Base-by-base conservation (phyloP, 2,329 filamentous ascomycete genomes). In the Lachnellula cervina region DNA sequence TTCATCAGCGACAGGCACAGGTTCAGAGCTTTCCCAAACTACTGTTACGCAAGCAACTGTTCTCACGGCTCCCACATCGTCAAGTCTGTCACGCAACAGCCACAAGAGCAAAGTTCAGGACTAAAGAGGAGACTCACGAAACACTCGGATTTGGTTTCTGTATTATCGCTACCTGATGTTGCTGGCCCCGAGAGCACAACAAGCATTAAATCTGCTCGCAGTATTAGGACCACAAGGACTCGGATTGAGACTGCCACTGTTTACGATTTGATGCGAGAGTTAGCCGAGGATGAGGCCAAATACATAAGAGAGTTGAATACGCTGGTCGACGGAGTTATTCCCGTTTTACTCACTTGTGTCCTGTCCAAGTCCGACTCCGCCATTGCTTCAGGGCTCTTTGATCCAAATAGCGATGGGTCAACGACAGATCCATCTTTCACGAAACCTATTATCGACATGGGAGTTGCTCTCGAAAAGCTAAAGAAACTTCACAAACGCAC, bases 361-460 rank as follows among this genome's bases (percentile, higher is more conserved):
- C 80, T 97, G 13, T 88, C 85, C 9, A 84, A 88, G 58, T 84
- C 84, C 1, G 82, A 85, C 59, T 81, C 82, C 6, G 80, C 80
- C 14, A 77, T 84, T 48, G 80, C 83, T 3, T 80, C 83, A 19
- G 84, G 86, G 4, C 75, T 93, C 2, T 91, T 93, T 66, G 81
- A 81, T 17, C 78, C 80, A 9, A 78, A 62, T 14, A 52, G 59
- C 43, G 53, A 44, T 14, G 35, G 14, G 73, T 77, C 47, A 82
- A 83, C 62, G 78, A 83, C 62, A 78, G 75, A 23, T 72, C 88
- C 55, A 71, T 79, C 59, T 81, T 80, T 65, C 79, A 91, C 89
- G 14, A 89, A 90, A 70, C 89, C 93, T 0, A 95, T 99, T 52
- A 85, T 97, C 44, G 86, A 90, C 64, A 97, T 99, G 92, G 94